A percentile compares a stretch with the other conserved stretches of the same genome.
phyloP scores from a whole-genome alignment of 1,284 basidiomycete genomes.

The Cutaneotrichosporon spelunceum region DNA sequence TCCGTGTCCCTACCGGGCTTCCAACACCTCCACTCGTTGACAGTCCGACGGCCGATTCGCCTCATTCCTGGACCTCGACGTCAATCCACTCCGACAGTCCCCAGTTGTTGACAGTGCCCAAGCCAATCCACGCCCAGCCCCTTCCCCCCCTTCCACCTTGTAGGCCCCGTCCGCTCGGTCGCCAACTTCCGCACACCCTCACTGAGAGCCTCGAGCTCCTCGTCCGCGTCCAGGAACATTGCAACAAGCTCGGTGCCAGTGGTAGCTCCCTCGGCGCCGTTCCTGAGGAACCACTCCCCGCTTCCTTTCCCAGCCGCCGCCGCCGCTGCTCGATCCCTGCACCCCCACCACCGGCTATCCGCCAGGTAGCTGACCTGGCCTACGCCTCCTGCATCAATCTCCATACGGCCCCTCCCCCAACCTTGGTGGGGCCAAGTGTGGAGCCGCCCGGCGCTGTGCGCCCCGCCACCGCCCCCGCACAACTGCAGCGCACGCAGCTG shows the following conservation, averaged over 20 bases:
- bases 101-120: background rate
- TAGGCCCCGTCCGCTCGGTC: constrained; percentile 16
- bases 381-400: background rate
- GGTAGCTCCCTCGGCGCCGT: background rate
- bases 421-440: no score
- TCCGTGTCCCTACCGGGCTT: background rate
- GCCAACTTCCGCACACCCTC: constrained; percentile 34
- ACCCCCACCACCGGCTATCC: background rate
- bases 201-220: constrained; percentile 38
- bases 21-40: background rate
- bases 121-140: constrained; percentile 1
- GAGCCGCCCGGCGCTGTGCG: background rate
- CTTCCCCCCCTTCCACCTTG: constrained; percentile 6
- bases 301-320: background rate
- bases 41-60: background rate
- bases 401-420: background rate
- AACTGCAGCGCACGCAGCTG: background rate
- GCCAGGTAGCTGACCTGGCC: background rate
- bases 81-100: background rate
- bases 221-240: constrained; percentile 14
- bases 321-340: background rate
- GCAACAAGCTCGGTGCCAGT: constrained; percentile 3
- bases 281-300: background rate
- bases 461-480: background rate
- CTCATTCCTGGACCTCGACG: background rate